phyloP scores from a whole-genome alignment of 2,329 filamentous ascomycete genomes.

The Verticillium alfalfae region DNA sequence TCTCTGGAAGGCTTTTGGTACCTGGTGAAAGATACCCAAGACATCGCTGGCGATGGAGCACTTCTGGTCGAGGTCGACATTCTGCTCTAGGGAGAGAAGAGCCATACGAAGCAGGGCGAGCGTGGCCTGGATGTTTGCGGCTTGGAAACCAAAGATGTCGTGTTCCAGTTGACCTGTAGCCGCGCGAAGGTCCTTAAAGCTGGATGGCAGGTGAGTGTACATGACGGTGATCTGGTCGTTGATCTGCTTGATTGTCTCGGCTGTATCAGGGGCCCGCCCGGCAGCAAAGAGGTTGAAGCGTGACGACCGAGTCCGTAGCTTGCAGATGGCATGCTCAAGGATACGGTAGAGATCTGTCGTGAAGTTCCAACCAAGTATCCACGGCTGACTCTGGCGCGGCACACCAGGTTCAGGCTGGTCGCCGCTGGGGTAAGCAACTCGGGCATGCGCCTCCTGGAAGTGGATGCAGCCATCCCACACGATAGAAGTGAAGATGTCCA shows the following conservation, averaged over 20 bases:
- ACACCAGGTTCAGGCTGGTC: neutral
- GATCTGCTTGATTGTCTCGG: neutral
- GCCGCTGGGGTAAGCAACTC: constrained; percentile 42
- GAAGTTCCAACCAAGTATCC: constrained; percentile 53
- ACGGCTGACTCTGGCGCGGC: constrained; percentile 19
- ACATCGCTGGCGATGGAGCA: constrained; percentile 23
- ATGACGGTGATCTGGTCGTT: neutral
- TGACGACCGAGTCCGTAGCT: constrained; percentile 4
- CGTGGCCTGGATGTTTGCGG: constrained; percentile 25
- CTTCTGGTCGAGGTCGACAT: constrained; percentile 19
- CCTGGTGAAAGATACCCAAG: constrained; percentile 18
- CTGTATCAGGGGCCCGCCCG: neutral
- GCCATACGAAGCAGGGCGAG: constrained; percentile 24
- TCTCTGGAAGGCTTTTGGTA: constrained; percentile 18
- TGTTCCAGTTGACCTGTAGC: constrained; percentile 6
- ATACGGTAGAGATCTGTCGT: constrained; percentile 50
- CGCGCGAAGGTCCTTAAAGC: neutral
- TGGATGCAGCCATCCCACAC: constrained; percentile 31
- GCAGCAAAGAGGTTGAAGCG: neutral
- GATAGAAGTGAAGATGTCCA: constrained; percentile 46
- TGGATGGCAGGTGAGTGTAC: neutral
- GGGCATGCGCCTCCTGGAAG: constrained; percentile 36
- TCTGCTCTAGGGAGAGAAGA: constrained; percentile 16
- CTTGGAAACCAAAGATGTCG: constrained; percentile 24
- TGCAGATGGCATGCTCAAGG: constrained; percentile 39